Conservation (phyloP, 2,329 filamentous ascomycete species). For the Elsinoe perseae region DNA sequence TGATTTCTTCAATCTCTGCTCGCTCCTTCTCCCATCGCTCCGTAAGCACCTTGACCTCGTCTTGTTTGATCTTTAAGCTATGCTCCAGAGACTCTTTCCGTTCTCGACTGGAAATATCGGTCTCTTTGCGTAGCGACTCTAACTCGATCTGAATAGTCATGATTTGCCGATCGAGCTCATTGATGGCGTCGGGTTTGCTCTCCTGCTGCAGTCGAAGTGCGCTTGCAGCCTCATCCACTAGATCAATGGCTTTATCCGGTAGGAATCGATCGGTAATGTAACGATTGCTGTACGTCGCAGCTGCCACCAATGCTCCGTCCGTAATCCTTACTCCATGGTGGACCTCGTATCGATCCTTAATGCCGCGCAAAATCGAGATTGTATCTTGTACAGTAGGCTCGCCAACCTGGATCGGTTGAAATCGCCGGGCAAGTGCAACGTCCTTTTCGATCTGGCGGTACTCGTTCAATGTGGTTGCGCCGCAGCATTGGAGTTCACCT, state of each 20-base stretch:
- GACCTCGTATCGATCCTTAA: conserved; percentile 96
- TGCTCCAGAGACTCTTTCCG: conserved; percentile 76
- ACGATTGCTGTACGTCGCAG: conserved; percentile 84
- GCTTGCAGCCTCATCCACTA: conserved; percentile 92
- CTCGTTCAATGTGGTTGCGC: conserved; percentile 86
- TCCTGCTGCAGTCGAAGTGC: conserved; percentile 88
- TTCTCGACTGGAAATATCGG: conserved; percentile 79
- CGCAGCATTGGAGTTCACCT: conserved; percentile 89
- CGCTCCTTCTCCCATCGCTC: conserved; percentile 87
- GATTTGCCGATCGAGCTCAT: conserved; percentile 84
- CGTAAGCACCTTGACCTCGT: conserved; percentile 65
- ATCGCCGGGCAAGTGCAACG: conserved; percentile 80
- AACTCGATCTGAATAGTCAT: conserved; percentile 97
- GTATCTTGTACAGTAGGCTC: conserved; percentile 89
- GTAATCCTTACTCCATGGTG: conserved; percentile 95
- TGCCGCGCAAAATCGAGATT: conserved; percentile 88
- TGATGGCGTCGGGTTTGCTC: conserved; percentile 91
- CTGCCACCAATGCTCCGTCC: conserved; percentile 83
- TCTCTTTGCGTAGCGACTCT: conserved; percentile 89
- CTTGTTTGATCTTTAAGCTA: conserved; percentile 66
- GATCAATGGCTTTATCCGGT: conserved; percentile 92
- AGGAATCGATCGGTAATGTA: conserved; percentile 96
- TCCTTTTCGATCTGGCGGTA: conserved; percentile 95
- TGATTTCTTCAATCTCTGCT: conserved; percentile 75
- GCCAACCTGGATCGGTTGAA: conserved; percentile 89